phyloP scores from a whole-genome alignment of 2,329 filamentous ascomycete genomes.

The Cladosporium sphaerospermum region DNA sequence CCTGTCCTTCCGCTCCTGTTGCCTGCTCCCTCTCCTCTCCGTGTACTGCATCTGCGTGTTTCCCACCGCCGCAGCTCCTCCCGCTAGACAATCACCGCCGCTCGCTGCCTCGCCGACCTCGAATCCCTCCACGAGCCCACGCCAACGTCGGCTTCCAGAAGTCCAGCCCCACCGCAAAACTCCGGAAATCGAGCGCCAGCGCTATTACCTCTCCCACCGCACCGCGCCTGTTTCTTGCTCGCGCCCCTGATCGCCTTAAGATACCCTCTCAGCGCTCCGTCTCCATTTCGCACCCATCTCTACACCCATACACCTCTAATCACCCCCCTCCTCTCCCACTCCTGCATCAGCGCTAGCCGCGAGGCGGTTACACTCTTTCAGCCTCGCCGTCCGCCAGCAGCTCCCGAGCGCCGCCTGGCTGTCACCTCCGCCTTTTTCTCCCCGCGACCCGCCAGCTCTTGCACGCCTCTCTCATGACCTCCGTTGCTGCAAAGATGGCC shows the following conservation, averaged over 20 bases:
- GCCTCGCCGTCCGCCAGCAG: neutral
- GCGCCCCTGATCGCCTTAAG: neutral
- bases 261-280: neutral
- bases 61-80: too few species aligned
- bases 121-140: too few species aligned
- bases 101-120: too few species aligned
- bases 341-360: neutral
- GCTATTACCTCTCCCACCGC: neutral
- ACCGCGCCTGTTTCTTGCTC: neutral
- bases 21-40: too few species aligned
- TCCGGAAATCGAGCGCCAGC: neutral
- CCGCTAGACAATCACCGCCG: too few species aligned
- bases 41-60: too few species aligned
- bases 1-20: too few species aligned
- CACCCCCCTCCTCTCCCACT: neutral
- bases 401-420: neutral
- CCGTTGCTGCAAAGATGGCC: constrained; percentile 33
- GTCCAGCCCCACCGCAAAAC: neutral
- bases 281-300: neutral
- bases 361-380: neutral
- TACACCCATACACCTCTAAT: neutral
- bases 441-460: neutral
- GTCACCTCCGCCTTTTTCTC: neutral
- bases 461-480: constrained; percentile 14
- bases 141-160: neutral